Percentiles rank a stretch among this genome's conserved stretches.
phyloP scores from a whole-genome alignment of 192 early-diverging fungal species.

The Coemansia sp. region DNA sequence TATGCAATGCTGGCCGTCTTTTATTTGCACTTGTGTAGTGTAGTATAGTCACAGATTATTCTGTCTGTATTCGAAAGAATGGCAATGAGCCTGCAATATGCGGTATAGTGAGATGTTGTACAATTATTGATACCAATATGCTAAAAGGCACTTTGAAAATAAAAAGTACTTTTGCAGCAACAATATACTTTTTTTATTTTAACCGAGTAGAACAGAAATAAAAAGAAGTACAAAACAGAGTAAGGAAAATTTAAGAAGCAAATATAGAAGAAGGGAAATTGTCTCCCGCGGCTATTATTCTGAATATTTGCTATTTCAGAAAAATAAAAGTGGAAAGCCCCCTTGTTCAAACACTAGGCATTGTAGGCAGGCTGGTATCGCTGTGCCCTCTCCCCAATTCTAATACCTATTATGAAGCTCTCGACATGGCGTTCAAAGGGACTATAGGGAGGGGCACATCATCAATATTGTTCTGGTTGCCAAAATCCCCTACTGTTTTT shows the following conservation, averaged over 20 bases:
- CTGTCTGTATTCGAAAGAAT: background rate
- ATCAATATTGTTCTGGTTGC: background rate
- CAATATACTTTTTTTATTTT: background rate
- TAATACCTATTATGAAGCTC: too few species aligned
- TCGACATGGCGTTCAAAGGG: background rate
- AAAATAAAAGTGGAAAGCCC: background rate
- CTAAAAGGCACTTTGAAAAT: too few species aligned
- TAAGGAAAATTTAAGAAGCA: background rate
- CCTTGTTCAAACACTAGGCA: background rate
- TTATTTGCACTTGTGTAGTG: too few species aligned
- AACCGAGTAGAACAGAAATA: background rate
- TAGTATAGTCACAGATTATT: background rate
- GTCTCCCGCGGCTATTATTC: background rate
- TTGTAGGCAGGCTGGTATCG: background rate
- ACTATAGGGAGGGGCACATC: background rate
- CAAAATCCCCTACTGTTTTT: background rate
- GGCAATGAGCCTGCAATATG: background rate
- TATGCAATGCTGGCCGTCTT: background rate
- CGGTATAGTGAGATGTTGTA: too few species aligned
- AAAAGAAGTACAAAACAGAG: conserved; percentile 1
- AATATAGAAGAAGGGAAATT: background rate
- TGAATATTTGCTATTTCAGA: background rate
- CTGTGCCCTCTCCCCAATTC: background rate
- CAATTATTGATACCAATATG: too few species aligned
- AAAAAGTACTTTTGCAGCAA: too few species aligned